phyloP scores from a whole-genome alignment of 257 asterid species.

The Marsdenia floribunda region DNA sequence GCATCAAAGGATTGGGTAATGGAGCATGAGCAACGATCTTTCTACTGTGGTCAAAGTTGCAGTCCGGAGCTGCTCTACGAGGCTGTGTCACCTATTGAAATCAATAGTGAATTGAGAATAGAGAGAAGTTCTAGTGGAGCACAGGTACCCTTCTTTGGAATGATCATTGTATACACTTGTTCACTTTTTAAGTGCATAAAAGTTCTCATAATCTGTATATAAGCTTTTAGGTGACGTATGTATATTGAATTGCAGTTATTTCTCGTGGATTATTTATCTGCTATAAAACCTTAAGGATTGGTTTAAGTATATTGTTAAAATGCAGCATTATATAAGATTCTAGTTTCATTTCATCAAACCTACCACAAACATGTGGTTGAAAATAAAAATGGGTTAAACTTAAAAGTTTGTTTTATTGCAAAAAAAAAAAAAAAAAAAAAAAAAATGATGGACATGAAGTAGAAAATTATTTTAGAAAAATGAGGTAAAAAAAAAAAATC shows the following conservation, averaged over 20 bases:
- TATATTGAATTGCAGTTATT: not conserved
- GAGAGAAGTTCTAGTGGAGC: not conserved
- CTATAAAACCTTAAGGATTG: not conserved
- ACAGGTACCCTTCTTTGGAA: not conserved
- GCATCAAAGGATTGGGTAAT: slow-evolving; percentile 46
- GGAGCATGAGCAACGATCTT: slow-evolving; percentile 14
- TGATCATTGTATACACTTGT: not conserved
- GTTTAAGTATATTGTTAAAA: not conserved
- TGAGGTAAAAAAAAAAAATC: no score
- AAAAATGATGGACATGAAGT: no score
- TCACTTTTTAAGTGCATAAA: not conserved
- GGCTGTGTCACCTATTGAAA: not conserved
- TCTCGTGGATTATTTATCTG: not conserved
- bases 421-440: no score
- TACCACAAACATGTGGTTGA: not conserved
- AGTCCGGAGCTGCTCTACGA: not conserved
- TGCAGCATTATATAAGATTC: not conserved
- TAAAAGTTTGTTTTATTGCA: no score
- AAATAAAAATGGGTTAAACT: no score
- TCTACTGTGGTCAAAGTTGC: slow-evolving; percentile 4
- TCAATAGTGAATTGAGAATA: not conserved
- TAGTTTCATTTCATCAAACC: not conserved
- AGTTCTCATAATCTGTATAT: not conserved
- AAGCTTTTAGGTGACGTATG: not conserved
- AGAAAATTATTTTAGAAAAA: not conserved